Evolutionary conservation across 352 stramenopile species (phyloP), one percentile per base, ranked within the genome.

Genomic region (Blastocystis sp.): DNA sequence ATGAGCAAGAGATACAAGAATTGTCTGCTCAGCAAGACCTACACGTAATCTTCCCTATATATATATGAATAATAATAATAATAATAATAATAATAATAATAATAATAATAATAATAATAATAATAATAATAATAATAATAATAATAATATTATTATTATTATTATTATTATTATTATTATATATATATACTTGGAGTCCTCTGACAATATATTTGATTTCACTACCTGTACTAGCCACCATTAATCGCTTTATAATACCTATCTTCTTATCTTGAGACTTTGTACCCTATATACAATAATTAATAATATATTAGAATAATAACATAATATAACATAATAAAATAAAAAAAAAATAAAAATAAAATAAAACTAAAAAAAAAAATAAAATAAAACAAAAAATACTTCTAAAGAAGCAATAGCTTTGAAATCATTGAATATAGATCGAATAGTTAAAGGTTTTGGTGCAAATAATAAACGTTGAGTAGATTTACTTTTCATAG

Each of bases 191-290:
- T n/a, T n/a, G n/a, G 1, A 98, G 76, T 10, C 87, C 85, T 25
- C 92, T 82, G 36, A 98, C 93, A 35, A 99, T 89, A 75, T 93
- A 99, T 72, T 95, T 96, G 37, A 86, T 80, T 67, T 94, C 83
- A 36, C 80, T 68, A 65, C 7, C 34, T 6, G 6, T 30, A 19
- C 58, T 68, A 0, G 82, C 80, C 16, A 95, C 82, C 10, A 99
- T 72, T 36, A 99, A 71, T 9, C 77, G 76, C 69, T 95, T 92
- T 69, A 98, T 97, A 42, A 92, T 83, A 32, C 82, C 84, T 33
- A 91, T 84, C 71, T 98, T 98, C 39, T 82, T 80, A 67, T 93
- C 86, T 71, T 95, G 84, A 30, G 84, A 93, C 56, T 93, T 85
- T 62, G 79, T 89, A 37, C 89, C 90, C 13, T 93, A 55, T 79